These are phyloP conservation scores for Parascedosporium putredinis DNA, from an alignment of 2,329 filamentous ascomycete species.

Conservation along the genomic window DNA sequence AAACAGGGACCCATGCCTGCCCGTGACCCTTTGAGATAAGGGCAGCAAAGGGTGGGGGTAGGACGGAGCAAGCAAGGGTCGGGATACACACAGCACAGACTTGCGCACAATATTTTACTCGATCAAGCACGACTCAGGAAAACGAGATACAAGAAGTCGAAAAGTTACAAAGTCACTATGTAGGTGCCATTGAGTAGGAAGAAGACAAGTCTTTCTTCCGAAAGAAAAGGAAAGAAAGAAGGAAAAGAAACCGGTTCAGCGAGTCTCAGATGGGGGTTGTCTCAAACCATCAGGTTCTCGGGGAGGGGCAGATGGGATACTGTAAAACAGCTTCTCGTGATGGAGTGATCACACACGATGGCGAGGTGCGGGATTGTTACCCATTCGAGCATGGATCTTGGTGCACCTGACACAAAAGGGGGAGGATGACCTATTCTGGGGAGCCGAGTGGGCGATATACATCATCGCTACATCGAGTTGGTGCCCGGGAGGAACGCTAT, in stretches of 20 bases:
- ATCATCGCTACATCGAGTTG: no score
- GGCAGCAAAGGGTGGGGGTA: background rate
- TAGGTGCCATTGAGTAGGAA: no score
- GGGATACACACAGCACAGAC: constrained; percentile 1
- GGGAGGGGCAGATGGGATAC: background rate
- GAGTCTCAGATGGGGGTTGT: background rate
- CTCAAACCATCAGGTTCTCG: background rate
- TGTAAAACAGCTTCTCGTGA: background rate
- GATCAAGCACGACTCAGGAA: no score
- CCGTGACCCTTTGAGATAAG: constrained; percentile 5
- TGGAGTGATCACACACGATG: background rate
- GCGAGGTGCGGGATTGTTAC: constrained; percentile 1
- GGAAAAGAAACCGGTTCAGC: background rate
- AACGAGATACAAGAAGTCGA: no score
- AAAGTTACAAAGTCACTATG: no score
- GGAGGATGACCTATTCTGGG: background rate
- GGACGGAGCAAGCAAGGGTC: background rate
- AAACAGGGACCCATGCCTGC: background rate
- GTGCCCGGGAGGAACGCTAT: no score
- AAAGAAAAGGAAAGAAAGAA: background rate
- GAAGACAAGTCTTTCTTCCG: no score
- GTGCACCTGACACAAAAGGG: constrained; percentile 1
- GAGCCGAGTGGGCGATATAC: no score
- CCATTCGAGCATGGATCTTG: background rate
- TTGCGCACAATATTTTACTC: background rate